phyloP scores from a whole-genome alignment of 2,329 filamentous ascomycete species.

The Alternaria atra region DNA sequence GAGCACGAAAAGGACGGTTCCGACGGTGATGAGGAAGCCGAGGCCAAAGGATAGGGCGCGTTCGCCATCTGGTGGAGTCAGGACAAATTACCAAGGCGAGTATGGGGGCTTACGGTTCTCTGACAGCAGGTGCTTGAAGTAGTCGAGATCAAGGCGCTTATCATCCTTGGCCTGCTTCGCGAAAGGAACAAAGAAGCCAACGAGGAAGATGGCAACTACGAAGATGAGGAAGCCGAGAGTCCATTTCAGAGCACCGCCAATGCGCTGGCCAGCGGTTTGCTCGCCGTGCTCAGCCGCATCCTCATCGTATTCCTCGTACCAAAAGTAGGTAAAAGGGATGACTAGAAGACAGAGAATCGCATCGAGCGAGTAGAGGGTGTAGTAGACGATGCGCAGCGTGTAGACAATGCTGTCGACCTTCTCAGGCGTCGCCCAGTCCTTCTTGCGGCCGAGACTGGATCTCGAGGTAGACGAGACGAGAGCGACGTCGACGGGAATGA shows the following conservation, averaged over 20 bases:
- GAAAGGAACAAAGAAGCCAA: constrained; percentile 93
- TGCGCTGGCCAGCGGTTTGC: constrained; percentile 73
- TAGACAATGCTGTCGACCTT: constrained; percentile 79
- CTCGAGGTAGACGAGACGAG: constrained; percentile 89
- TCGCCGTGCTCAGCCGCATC: constrained; percentile 82
- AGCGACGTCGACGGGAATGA: constrained; percentile 94
- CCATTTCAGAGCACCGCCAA: constrained; percentile 90
- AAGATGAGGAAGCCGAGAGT: constrained; percentile 84
- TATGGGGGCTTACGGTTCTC: constrained; percentile 72
- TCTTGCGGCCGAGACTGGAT: constrained; percentile 79
- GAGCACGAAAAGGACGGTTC: constrained; percentile 83
- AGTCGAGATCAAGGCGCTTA: constrained; percentile 82
- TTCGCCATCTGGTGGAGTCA: constrained; percentile 71
- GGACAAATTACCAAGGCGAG: constrained; percentile 6
- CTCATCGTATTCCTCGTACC: constrained; percentile 97
- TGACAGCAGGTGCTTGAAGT: constrained; percentile 83
- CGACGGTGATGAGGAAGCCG: constrained; percentile 86
- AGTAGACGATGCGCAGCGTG: constrained; percentile 89
- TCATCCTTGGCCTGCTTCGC: constrained; percentile 70
- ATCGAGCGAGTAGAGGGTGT: constrained; percentile 90
- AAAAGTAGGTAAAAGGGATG: constrained; percentile 97
- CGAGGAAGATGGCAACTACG: constrained; percentile 82
- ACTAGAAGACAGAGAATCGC: constrained; percentile 87
- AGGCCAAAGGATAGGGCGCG: constrained; percentile 90
- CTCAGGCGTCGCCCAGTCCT: constrained; percentile 91